These are phyloP conservation scores for Tilletia caries DNA, from an alignment of 1,284 basidiomycete genomes.

Conservation along the genomic window DNA sequence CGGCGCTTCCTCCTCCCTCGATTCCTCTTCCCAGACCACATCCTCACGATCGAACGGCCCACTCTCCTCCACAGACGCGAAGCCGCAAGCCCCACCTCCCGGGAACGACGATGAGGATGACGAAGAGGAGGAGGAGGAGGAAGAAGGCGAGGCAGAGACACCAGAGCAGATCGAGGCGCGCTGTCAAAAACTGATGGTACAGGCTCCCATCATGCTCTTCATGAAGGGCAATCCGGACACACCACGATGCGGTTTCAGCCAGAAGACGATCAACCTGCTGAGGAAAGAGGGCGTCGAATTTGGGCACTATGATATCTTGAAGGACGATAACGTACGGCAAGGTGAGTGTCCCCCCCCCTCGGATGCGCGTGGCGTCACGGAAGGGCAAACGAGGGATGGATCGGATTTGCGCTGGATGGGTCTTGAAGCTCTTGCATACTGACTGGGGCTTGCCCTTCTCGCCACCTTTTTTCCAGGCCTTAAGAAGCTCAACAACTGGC, in stretches of 20 bases:
- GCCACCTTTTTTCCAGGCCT: constrained; percentile 62
- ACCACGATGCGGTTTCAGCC: constrained; percentile 70
- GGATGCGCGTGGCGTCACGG: no score
- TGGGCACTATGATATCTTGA: constrained; percentile 71
- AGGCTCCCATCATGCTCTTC: constrained; percentile 75
- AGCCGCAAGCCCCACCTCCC: constrained; percentile 36
- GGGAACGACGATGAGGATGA: constrained; percentile 36
- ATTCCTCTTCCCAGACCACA: constrained; percentile 5
- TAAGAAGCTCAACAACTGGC: constrained; percentile 77
- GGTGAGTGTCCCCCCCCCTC: no score
- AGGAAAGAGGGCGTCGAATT: constrained; percentile 65
- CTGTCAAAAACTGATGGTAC: constrained; percentile 66
- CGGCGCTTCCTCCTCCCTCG: constrained; percentile 33
- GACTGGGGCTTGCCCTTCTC: background rate
- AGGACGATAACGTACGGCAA: constrained; percentile 69
- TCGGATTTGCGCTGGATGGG: no score
- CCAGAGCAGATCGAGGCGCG: constrained; percentile 67
- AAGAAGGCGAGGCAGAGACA: constrained; percentile 58
- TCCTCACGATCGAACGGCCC: constrained; percentile 19
- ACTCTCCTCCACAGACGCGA: constrained; percentile 36
- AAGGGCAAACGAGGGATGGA: no score
- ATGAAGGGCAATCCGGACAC: constrained; percentile 91
- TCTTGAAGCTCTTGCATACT: no score
- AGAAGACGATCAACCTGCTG: constrained; percentile 67
- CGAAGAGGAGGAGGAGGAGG: constrained; percentile 29